These are phyloP conservation scores for Xylaria palmicola DNA, from an alignment of 495 filamentous ascomycete genomes.

Conservation along the genomic window DNA sequence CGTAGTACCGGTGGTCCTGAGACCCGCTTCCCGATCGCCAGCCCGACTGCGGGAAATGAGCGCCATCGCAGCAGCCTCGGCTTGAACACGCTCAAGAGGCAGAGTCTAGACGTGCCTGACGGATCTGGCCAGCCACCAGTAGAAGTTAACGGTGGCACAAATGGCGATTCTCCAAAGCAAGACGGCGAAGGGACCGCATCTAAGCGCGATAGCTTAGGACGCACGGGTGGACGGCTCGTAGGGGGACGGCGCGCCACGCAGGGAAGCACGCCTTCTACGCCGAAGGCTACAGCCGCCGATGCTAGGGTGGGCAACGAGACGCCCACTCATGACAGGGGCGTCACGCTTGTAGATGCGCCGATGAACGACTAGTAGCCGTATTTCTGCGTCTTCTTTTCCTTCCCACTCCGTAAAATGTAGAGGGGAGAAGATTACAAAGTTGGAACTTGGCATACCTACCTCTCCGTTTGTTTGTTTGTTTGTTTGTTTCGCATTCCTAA, in stretches of 20 bases:
- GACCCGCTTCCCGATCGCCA: constrained; percentile 84
- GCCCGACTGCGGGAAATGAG: constrained; percentile 53
- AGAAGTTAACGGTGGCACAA: constrained; percentile 39
- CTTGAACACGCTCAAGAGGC: constrained; percentile 36
- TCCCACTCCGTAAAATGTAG: not conserved
- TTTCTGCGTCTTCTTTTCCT: not conserved
- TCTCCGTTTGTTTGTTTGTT: too few species aligned
- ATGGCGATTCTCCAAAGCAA: constrained; percentile 45
- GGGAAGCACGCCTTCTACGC: constrained; percentile 26
- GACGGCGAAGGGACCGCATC: constrained; percentile 36
- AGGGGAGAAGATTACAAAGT: not conserved
- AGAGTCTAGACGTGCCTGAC: constrained; percentile 48
- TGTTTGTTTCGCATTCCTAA: not conserved
- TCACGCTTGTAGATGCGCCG: constrained; percentile 77
- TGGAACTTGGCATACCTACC: not conserved
- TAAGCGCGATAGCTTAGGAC: constrained; percentile 53
- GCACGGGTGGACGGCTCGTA: constrained; percentile 45
- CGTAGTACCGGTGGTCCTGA: constrained; percentile 76
- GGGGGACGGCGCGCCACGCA: constrained; percentile 40
- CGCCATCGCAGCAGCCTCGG: constrained; percentile 45
- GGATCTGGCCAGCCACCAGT: constrained; percentile 36
- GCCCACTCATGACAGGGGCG: constrained; percentile 50
- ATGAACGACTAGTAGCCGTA: constrained; percentile 69
- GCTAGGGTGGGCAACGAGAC: constrained; percentile 21
- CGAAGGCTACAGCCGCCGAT: constrained; percentile 24